Conservation (phyloP, 129 eudicot genomes). For the Arctium minus region DNA sequence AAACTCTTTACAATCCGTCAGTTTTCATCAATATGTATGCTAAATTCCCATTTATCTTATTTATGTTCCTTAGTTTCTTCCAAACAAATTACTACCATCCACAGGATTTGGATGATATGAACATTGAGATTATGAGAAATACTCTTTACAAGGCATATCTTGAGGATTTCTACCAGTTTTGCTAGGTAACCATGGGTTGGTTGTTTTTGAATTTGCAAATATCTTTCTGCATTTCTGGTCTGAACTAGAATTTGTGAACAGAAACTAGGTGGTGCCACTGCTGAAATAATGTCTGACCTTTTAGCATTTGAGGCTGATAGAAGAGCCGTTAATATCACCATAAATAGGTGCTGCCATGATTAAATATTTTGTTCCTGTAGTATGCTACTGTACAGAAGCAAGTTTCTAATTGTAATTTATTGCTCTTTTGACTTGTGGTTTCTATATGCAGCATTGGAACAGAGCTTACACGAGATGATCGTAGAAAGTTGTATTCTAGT, state of each 20-base stretch:
- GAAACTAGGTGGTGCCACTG: slow-evolving; percentile 97
- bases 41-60: background rate
- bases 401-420: background rate
- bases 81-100: background rate
- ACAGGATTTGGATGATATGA: slow-evolving; percentile 98
- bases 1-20: background rate
- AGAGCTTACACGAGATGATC: slow-evolving; percentile 92
- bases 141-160: slow-evolving; percentile 97
- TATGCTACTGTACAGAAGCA: background rate
- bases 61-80: background rate
- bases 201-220: background rate
- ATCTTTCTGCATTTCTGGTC: background rate
- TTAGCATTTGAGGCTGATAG: slow-evolving; percentile 94
- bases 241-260: slow-evolving; percentile 6
- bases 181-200: slow-evolving; percentile 49
- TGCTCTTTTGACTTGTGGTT: background rate
- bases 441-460: slow-evolving; percentile 78
- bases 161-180: slow-evolving; percentile 85
- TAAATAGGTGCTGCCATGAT: slow-evolving; percentile 58
- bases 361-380: background rate
- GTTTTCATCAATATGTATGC: background rate
- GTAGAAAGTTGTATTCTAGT: slow-evolving; percentile 84
- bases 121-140: slow-evolving; percentile 96
- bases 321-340: slow-evolving; percentile 90
- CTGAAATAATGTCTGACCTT: slow-evolving; percentile 93